Evolutionary conservation across 805 yeast species (phyloP), one percentile per base, ranked within the genome.

Genomic region (Wickerhamomyces mucosus): DNA sequence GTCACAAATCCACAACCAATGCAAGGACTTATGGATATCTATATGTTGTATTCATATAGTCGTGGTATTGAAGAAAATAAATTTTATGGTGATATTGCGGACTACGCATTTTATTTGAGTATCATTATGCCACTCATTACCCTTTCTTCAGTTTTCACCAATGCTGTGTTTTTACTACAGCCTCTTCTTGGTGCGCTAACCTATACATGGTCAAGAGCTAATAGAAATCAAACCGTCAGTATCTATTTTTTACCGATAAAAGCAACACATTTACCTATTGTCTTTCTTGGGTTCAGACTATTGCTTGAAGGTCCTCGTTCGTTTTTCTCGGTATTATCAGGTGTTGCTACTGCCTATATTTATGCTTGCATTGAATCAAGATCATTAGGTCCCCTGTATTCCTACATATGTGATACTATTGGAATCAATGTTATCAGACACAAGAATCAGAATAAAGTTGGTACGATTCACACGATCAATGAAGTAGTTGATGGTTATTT

Each of bases 361-460:
- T 75, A 75, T 53, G 72, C 69, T 37, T 75, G 83, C 46, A 49
- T 73, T 21, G 79, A 74, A 42, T 69, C 78, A 0, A 55, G 59
- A 21, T 68, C 80, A 3, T 40, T 56, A 8, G 70, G 70, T 0
- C 69, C 70, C 3, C 48, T 65, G 19, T 49, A 55, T 42, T 31
- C 55, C 43, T 28, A 42, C 46, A 26, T 53, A 43, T 30, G 40
- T 23, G 39, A 40, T 18, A 35, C 39, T 4, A 34, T 45, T 14
- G 48, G 48, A 2, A 36, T 46, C 8, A 46, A 43, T 5, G 40
- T 37, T 11, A 37, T 39, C 13, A 42, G 39, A 17, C 35, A 45
- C 35, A 32, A 43, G 35, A 28, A 50, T 39, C 17, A 51, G 35
- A 35, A 54, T 26, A 46, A 57, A 37, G 55, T 53, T 11, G 59